Conservation (phyloP, 2,329 filamentous ascomycete genomes). For the Arachnomyces sp. region DNA sequence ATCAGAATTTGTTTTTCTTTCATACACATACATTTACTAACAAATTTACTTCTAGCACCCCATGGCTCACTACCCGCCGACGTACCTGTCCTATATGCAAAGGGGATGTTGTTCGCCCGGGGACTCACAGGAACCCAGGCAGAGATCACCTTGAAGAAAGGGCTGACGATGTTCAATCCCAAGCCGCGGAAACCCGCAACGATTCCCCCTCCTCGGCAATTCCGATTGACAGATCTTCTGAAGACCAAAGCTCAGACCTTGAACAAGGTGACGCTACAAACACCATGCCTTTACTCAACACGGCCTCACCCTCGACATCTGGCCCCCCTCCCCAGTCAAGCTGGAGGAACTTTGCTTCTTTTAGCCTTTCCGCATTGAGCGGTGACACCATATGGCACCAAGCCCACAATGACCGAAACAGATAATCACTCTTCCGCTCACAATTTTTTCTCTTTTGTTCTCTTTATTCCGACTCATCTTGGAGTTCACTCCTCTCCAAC, state of each 20-base stretch:
- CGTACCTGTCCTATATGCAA: conserved; percentile 99
- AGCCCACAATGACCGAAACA: conserved; percentile 28
- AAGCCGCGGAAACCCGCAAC: conserved; percentile 39
- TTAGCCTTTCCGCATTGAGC: conserved; percentile 39
- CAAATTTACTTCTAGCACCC: conserved; percentile 56
- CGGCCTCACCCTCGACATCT: conserved; percentile 16
- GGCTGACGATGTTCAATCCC: conserved; percentile 38
- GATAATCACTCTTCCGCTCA: conserved; percentile 17
- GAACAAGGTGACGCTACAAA: conserved; percentile 33
- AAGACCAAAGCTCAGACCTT: conserved; percentile 34
- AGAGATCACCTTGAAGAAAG: conserved; percentile 31
- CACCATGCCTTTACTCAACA: conserved; percentile 24
- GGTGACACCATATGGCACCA: conserved; percentile 41
- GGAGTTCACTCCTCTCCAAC: conserved; percentile 11
- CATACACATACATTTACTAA: conserved; percentile 7
- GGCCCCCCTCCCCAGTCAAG: conserved; percentile 27
- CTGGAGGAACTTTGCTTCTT: conserved; percentile 38
- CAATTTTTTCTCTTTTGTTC: background rate
- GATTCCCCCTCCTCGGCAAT: conserved; percentile 45
- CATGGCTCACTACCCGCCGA: conserved; percentile 90
- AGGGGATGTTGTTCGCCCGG: conserved; percentile 72
- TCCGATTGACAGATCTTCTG: conserved; percentile 33
- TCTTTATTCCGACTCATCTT: conserved; percentile 1
- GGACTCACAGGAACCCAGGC: conserved; percentile 42
- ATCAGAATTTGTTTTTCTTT: no score